Percentiles rank a stretch among this genome's conserved stretches.
Evolutionary conservation across 139 green algal genomes (phyloP).

Genomic region (Nannochloris sp.): DNA sequence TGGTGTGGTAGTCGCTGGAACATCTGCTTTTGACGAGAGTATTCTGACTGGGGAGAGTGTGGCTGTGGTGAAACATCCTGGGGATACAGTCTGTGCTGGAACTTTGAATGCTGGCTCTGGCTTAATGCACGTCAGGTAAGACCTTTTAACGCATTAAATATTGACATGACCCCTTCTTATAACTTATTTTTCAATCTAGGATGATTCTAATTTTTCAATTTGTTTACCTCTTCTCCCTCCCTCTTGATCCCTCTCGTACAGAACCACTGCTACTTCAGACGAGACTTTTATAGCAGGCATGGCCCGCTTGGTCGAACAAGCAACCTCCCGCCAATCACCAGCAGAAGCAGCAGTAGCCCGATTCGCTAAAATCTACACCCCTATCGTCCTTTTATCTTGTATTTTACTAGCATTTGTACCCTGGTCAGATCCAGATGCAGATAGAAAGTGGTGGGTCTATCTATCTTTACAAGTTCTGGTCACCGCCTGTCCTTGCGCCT

Average conservation of each 20-base stretch:
- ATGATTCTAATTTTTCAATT: too few relatives aligned
- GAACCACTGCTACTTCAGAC: constrained; percentile 34
- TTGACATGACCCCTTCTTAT: too few relatives aligned
- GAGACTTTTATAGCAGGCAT: constrained; percentile 65
- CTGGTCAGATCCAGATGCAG: constrained; percentile 8
- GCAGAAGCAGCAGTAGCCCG: constrained; percentile 45
- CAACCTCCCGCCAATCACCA: constrained; percentile 33
- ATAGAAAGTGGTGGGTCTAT: constrained; percentile 49
- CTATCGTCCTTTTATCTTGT: constrained; percentile 51
- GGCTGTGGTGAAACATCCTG: constrained; percentile 43
- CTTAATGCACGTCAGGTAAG: constrained; percentile 41
- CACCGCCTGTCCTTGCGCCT: constrained; percentile 73
- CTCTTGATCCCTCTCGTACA: too few relatives aligned
- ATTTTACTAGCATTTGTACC: constrained; percentile 44
- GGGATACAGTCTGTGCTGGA: constrained; percentile 42
- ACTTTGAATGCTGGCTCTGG: constrained; percentile 50
- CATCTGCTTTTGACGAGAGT: constrained; percentile 56
- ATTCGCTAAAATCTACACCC: constrained; percentile 71
- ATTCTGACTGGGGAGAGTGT: constrained; percentile 66
- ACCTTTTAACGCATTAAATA: too few relatives aligned
- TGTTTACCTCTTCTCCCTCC: too few relatives aligned
- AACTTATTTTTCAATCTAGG: too few relatives aligned
- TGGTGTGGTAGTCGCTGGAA: constrained; percentile 50
- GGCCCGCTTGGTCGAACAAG: constrained; percentile 54
- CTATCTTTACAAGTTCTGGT: constrained; percentile 71